Evolutionary conservation across 169 alveolate genomes (phyloP), one percentile per base, ranked within the genome.

Genomic region (Plasmodium billcollinsi): DNA sequence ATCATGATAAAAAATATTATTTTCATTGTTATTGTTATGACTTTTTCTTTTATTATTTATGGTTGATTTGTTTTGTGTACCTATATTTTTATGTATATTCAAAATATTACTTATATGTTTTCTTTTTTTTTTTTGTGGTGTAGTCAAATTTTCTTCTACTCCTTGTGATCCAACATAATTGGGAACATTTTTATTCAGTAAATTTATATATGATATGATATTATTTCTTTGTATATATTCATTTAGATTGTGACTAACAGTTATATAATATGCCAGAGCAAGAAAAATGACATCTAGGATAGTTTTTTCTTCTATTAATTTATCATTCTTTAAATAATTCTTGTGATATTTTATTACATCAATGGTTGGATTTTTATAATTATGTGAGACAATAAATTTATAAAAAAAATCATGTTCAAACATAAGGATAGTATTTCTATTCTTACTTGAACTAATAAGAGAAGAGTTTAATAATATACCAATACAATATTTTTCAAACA

Each of bases 381-480:
- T 43, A 11, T 20, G 24, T 29, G 74, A 11, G 15, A 54, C 45
- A 50, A 83, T 45, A 21, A 83, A 69, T 83, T 83, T 69, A 61
- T 24, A 58, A 39, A 83, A 83, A 58, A 83, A 83, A 0, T 21
- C 54, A 73, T 83, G 91, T 49, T 83, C 91, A 83, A 83, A 83
- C 91, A 83, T 69, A 12, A 83, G 11, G n/a, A 83, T 54, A n/a
- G 33, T 24, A 14, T 15, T 69, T 67, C 73, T 66, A 83, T 83
- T 69, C 14, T 69, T 83, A 49, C 69, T 43, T 20, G 61, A 33
- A 69, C 58, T 69, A 56, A 83, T 69, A 29, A 83, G 20, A 11
- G 91, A 83, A 14, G 91, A 83, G n/a, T 83, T 83, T 61, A 83
- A 56, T 59, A 83, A 69, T 56, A 83, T 83, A n/a, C 58, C 66